Evolutionary conservation across 805 yeast genomes (phyloP), one percentile per base, ranked within the genome.

Genomic region (Ogataea parapolymorpha): DNA sequence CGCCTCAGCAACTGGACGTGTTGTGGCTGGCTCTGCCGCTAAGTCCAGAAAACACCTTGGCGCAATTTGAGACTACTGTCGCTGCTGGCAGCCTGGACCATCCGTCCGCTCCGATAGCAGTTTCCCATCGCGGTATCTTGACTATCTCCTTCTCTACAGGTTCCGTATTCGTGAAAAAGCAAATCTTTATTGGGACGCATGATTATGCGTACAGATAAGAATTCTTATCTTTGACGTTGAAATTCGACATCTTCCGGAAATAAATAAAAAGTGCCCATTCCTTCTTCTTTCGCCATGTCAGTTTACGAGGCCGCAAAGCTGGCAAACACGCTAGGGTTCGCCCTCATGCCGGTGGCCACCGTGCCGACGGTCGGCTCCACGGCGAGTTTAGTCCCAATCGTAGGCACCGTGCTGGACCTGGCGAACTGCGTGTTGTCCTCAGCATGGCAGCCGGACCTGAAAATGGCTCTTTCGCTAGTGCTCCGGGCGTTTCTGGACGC

Each of bases 171-270:
- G 20, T 20, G 26, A 36, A 18, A 22, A n/a, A 27, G 17, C 31
- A 13, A 27, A 27, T 14, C 17, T 27, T 14, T 13, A 15, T 27
- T 13, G 16, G 18, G 24, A 39, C 33, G 42, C 42, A 39, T 17
- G 42, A 39, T 39, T 32, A 39, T 39, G 42, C 42, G 42, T 16
- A 27, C 14, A 39, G 42, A 39, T 39, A 39, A 33, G 36, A 26
- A 15, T 17, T 15, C 35, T 28, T 27, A 27, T 39, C 34, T 27
- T 27, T 37, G 36, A 38, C 41, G 27, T 36, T 32, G 31, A 32
- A 15, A 11, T 37, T 27, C 20, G 20, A 11, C 25, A 20, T 32
- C 26, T 26, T 12, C 12, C 23, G 17, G 17, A 23, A 23, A n/a
- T 14, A 23, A 37, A 37, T 37, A 37, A 32, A 38, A 38, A 11